These are phyloP conservation scores for Notholithocarpus densiflorus DNA, from an alignment of 306 rosid species.

Conservation along the genomic window DNA sequence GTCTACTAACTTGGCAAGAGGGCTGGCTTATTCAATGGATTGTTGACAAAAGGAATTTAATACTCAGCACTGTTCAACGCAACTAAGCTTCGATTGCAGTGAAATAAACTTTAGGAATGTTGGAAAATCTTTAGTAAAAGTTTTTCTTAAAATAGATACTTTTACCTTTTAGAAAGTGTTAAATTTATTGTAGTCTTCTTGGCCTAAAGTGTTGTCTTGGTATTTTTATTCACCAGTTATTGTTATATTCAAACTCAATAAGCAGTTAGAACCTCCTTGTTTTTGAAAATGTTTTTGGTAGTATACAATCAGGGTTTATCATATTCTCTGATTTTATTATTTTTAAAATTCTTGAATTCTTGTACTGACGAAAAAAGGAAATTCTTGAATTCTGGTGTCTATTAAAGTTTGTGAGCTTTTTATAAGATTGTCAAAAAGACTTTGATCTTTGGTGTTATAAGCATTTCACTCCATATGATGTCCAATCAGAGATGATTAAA, in stretches of 20 bases:
- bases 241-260: neutral
- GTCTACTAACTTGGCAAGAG: neutral
- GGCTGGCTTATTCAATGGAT: neutral
- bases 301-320: no score
- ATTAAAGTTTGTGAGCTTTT: neutral
- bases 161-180: neutral
- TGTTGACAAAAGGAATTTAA: neutral
- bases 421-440: neutral
- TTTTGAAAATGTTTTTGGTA: no score
- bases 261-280: neutral
- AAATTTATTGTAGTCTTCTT: neutral
- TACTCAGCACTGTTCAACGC: neutral
- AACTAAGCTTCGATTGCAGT: neutral
- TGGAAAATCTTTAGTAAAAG: neutral
- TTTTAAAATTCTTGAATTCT: neutral
- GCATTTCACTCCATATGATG: neutral
- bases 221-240: neutral
- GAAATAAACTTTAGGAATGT: neutral
- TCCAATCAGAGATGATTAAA: neutral
- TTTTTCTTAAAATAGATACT: neutral
- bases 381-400: neutral
- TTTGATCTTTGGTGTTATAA: neutral
- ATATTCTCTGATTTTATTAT: neutral
- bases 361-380: neutral
- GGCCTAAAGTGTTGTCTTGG: neutral